Conservation (phyloP, 2,329 filamentous ascomycete genomes). For the Fusarium pseudocircinatum region DNA sequence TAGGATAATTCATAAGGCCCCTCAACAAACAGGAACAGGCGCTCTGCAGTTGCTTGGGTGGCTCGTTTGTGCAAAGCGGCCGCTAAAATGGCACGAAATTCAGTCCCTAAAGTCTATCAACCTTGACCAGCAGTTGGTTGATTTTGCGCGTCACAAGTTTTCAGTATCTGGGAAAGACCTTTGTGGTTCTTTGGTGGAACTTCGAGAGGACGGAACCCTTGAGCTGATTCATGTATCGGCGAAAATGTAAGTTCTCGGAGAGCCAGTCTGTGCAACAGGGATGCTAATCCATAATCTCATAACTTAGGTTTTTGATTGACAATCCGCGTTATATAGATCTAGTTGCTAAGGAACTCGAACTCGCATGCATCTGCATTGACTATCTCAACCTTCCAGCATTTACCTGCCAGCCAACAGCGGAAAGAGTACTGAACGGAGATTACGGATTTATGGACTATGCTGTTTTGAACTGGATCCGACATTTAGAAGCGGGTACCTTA, state of each 20-base stretch:
- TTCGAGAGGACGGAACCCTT: fast-evolving
- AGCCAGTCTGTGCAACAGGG: fast-evolving
- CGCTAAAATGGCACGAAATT: neutral
- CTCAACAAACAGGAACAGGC: fast-evolving
- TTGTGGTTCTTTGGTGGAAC: neutral
- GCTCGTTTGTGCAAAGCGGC: neutral
- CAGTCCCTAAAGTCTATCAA: fast-evolving
- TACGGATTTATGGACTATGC: neutral
- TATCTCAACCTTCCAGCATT: neutral
- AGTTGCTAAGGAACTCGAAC: neutral
- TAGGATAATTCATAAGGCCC: fast-evolving
- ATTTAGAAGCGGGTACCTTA: fast-evolving
- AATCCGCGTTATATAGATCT: neutral
- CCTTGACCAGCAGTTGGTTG: fast-evolving
- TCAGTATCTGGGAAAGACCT: neutral
- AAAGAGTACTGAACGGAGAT: fast-evolving
- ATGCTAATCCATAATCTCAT: too few species aligned
- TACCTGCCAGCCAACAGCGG: fast-evolving
- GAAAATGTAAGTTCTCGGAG: fast-evolving
- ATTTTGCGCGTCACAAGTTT: neutral
- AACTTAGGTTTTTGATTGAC: fast-evolving
- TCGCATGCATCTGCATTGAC: neutral
- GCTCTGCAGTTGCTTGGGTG: neutral
- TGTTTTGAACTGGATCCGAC: neutral
- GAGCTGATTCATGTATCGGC: neutral